Conservation (phyloP, 768 basidiomycete genomes). For the Dentipellis fragilis region DNA sequence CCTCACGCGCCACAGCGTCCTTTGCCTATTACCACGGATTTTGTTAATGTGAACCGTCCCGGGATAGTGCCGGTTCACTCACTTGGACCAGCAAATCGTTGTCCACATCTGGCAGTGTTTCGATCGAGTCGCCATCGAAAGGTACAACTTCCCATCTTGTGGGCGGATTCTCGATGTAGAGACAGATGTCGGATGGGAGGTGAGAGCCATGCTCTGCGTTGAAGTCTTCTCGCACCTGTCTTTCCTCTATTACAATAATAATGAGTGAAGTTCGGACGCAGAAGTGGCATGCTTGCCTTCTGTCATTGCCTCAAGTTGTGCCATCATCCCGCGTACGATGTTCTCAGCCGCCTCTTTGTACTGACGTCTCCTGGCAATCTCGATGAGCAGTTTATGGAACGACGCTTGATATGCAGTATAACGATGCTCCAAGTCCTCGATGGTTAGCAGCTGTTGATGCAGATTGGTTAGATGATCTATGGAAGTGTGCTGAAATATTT, state of each 20-base stretch:
- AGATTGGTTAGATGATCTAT: slow-evolving; percentile 44
- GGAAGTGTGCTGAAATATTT: slow-evolving; percentile 34
- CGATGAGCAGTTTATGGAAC: slow-evolving; percentile 63
- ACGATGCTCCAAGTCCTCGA: slow-evolving; percentile 55
- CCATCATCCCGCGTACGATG: slow-evolving; percentile 55
- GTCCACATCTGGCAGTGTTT: slow-evolving; percentile 54
- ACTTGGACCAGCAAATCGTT: slow-evolving; percentile 51
- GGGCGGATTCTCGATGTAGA: slow-evolving; percentile 65
- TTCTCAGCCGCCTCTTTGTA: slow-evolving; percentile 59
- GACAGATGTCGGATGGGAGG: slow-evolving; percentile 72
- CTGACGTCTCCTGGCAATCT: slow-evolving; percentile 57
- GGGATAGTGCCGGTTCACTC: slow-evolving; percentile 1
- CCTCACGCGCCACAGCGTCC: slow-evolving; percentile 15
- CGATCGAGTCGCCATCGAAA: slow-evolving; percentile 39
- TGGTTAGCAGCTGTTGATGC: slow-evolving; percentile 48
- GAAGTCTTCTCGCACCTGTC: slow-evolving; percentile 51
- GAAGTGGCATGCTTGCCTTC: slow-evolving; percentile 36
- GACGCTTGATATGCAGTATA: slow-evolving; percentile 64
- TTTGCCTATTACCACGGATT: slow-evolving; percentile 19
- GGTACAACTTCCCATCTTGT: slow-evolving; percentile 65
- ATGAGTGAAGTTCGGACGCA: not conserved
- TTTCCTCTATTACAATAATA: slow-evolving; percentile 47
- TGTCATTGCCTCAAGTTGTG: slow-evolving; percentile 52
- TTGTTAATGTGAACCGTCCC: not conserved
- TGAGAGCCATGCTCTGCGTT: slow-evolving; percentile 64